A percentile compares a stretch with the other conserved stretches of the same genome.
phyloP scores from a whole-genome alignment of 2,329 filamentous ascomycete species.

The Helotiales sp. region DNA sequence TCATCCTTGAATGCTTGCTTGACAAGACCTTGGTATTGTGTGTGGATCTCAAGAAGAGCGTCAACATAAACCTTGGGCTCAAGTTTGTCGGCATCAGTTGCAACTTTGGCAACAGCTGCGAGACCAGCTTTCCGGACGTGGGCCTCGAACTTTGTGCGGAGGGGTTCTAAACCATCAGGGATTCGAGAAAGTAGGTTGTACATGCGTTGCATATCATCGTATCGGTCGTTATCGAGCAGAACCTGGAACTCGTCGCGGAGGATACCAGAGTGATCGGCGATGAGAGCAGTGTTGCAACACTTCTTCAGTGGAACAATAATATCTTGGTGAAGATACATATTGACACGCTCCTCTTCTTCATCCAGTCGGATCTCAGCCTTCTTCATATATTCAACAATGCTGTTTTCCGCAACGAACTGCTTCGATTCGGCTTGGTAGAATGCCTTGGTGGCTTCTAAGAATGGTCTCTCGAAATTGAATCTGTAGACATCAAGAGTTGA shows the following conservation, averaged over 20 bases:
- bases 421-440: constrained; percentile 94
- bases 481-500: constrained; percentile 95
- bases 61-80: constrained; percentile 98
- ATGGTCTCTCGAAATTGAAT: constrained; percentile 88
- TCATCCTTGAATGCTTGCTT: constrained; percentile 93
- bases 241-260: constrained; percentile 94
- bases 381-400: constrained; percentile 99
- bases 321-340: constrained; percentile 87
- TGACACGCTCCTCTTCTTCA: constrained; percentile 92
- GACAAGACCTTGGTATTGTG: constrained; percentile 87
- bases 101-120: constrained; percentile 86
- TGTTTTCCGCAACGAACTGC: constrained; percentile 94
- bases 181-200: constrained; percentile 89
- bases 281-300: constrained; percentile 84
- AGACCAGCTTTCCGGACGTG: constrained; percentile 91
- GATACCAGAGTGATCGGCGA: constrained; percentile 82
- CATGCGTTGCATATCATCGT: constrained; percentile 95
- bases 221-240: constrained; percentile 88
- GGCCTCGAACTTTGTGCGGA: constrained; percentile 83
- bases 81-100: constrained; percentile 81
- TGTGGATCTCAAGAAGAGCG: constrained; percentile 89
- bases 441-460: constrained; percentile 76
- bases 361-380: constrained; percentile 88
- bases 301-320: constrained; percentile 83
- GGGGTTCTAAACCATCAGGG: constrained; percentile 84